phyloP scores from a whole-genome alignment of 352 stramenopile species.

The Elongisporangium senticosum region DNA sequence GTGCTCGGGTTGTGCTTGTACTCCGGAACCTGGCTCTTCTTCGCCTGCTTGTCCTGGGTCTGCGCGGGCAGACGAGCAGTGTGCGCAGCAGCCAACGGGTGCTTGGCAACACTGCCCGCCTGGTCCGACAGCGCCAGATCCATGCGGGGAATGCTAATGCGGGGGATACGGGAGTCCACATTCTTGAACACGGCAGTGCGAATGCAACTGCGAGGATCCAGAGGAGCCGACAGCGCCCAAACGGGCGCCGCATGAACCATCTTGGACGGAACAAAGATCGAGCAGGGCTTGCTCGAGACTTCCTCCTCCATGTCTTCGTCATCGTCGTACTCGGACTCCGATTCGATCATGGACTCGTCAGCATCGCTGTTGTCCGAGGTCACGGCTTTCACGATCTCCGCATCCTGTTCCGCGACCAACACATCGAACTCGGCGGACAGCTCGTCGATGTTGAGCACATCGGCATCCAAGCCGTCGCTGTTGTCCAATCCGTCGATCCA shows the following conservation, averaged over 20 bases:
- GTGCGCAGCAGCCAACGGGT: constrained; percentile 3
- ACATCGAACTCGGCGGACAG: constrained; percentile 63
- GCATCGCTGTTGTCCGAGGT: constrained; percentile 7
- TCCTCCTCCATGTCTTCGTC: constrained; percentile 35
- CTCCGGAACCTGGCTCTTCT: constrained; percentile 30
- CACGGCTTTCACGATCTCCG: constrained; percentile 11
- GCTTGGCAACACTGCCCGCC: constrained; percentile 3
- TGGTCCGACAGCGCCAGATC: constrained; percentile 46
- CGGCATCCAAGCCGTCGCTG: constrained; percentile 52
- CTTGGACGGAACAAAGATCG: constrained; percentile 14
- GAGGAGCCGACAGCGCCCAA: constrained; percentile 44
- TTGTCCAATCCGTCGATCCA: constrained; percentile 35
- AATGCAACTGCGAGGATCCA: constrained; percentile 77
- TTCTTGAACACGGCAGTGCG: constrained; percentile 73
- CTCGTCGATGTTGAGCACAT: constrained; percentile 67
- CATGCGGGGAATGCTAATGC: constrained; percentile 61
- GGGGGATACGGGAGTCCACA: constrained; percentile 69
- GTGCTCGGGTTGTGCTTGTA: constrained; percentile 69
- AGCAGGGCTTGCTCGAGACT: constrained; percentile 5
- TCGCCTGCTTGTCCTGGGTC: constrained; percentile 15
- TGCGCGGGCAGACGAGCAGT: constrained; percentile 4
- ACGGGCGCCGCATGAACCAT: constrained; percentile 50
- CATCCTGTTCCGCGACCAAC: constrained; percentile 43
- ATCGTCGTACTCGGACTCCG: constrained; percentile 20
- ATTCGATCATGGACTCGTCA: constrained; percentile 21